Evolutionary conservation across 495 filamentous ascomycete genomes (phyloP).

Genomic region (Penicillium flavigenum): DNA sequence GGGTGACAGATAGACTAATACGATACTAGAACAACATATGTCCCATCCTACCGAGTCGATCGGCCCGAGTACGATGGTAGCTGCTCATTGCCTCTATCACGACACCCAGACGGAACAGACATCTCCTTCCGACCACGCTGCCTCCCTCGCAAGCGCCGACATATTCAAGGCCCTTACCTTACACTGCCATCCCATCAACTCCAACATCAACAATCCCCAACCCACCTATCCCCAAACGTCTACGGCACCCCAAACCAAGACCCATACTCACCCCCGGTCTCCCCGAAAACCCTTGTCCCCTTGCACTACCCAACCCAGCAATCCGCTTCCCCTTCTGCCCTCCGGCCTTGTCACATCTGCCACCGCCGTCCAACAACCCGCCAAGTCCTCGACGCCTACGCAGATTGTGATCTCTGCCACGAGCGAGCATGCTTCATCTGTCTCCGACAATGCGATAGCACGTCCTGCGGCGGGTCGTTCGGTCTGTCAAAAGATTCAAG

Average conservation of each 20-base stretch:
- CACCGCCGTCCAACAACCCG: constrained; percentile 48
- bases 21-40: constrained; percentile 10
- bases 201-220: constrained; percentile 18
- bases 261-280: constrained; percentile 37
- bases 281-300: constrained; percentile 37
- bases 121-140: constrained; percentile 29
- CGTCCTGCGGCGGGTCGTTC: constrained; percentile 25
- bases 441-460: constrained; percentile 47
- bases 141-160: constrained; percentile 39
- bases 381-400: constrained; percentile 49
- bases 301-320: constrained; percentile 17
- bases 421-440: constrained; percentile 53
- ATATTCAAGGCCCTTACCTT: constrained; percentile 28
- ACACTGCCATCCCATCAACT: constrained; percentile 2
- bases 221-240: constrained; percentile 27
- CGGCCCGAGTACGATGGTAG: constrained; percentile 18
- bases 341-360: constrained; percentile 54
- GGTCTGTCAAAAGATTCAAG: not conserved
- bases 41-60: constrained; percentile 22
- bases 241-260: constrained; percentile 24
- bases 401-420: constrained; percentile 50
- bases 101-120: constrained; percentile 22
- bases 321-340: constrained; percentile 30
- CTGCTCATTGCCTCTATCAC: constrained; percentile 20
- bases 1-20: not conserved